phyloP scores from a whole-genome alignment of 2,329 filamentous ascomycete species.

The Botrytis fragariae region DNA sequence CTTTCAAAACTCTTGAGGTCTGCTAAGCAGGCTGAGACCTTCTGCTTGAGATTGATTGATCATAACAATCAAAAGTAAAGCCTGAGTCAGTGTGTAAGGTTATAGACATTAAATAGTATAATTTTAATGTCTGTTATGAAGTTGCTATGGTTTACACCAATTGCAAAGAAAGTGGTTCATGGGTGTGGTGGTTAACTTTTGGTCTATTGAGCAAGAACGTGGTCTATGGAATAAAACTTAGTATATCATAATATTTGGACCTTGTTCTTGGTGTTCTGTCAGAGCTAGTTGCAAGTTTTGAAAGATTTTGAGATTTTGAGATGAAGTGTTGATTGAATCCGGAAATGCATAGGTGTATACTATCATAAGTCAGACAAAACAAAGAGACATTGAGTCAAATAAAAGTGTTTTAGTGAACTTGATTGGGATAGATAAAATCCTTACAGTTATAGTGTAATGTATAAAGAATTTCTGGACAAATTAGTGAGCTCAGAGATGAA shows the following conservation, averaged over 20 bases:
- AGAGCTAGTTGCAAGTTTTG: not conserved
- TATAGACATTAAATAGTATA: not conserved
- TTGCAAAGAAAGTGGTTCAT: not conserved
- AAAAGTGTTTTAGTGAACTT: not conserved
- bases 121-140: not conserved
- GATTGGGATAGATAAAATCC: fast-evolving
- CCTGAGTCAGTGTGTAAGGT: not conserved
- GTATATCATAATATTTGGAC: not conserved
- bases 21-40: not conserved
- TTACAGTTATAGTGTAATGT: fast-evolving
- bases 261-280: not conserved
- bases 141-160: not conserved
- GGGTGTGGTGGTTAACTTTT: not conserved
- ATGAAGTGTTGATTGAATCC: not conserved
- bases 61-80: too few relatives aligned
- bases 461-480: not conserved
- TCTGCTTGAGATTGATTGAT: not conserved
- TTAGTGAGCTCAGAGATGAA: not conserved
- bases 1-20: too few relatives aligned
- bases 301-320: not conserved
- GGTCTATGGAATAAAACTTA: not conserved
- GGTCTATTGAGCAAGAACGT: not conserved
- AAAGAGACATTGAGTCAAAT: not conserved
- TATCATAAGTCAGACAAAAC: not conserved
- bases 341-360: not conserved